Conservation (phyloP, 257 asterid species). For the Solanum microdontum region DNA sequence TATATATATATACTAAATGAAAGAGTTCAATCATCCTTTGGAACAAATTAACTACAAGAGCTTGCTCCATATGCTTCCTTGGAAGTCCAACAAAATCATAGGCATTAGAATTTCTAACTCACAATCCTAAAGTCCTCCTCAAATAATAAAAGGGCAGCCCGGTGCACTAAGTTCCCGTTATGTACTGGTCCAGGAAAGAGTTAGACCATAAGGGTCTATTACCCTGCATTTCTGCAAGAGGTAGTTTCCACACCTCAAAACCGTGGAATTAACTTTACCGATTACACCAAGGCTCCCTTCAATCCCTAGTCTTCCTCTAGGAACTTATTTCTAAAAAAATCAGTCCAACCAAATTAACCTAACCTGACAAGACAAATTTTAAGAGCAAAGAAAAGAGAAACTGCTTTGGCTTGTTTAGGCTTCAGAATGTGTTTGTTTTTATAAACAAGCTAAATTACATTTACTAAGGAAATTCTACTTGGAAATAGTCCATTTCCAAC, state of each 20-base stretch:
- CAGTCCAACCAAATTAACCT: not conserved
- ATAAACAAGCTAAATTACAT: not conserved
- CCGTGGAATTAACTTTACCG: too few species aligned
- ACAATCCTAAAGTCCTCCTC: not conserved
- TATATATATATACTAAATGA: too few species aligned
- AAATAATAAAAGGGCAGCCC: not conserved
- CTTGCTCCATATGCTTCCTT: not conserved
- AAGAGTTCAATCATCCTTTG: not conserved
- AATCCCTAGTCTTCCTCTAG: not conserved
- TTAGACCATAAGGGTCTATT: not conserved
- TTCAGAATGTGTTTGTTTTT: not conserved
- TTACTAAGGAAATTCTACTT: not conserved
- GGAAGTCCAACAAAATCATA: not conserved
- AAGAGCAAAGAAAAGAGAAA: not conserved
- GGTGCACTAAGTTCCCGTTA: not conserved
- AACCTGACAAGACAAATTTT: not conserved
- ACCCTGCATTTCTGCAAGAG: too few species aligned
- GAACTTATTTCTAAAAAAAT: not conserved
- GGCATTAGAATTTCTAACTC: not conserved
- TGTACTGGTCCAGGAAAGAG: not conserved
- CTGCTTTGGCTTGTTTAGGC: not conserved
- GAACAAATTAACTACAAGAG: not conserved
- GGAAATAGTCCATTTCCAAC: not conserved
- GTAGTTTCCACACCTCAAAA: too few species aligned
- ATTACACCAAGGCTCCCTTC: not conserved